Percentiles rank a stretch among this genome's conserved stretches.
Evolutionary conservation across 805 yeast species (phyloP).

Genomic region (Nakazawaea anatomiae): DNA sequence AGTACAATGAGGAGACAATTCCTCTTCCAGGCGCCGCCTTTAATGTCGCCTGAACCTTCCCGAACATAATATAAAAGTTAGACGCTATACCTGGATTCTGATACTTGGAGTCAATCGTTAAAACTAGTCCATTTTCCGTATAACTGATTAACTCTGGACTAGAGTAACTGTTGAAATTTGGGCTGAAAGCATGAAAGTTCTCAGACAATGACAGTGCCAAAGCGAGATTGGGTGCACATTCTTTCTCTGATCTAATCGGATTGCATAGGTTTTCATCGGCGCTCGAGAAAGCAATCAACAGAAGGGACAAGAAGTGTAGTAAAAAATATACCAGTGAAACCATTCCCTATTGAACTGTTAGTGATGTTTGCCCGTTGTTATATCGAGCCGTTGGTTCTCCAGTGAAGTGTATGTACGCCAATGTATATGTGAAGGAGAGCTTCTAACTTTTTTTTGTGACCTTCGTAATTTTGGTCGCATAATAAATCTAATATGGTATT

Average conservation of each 20-base stretch:
- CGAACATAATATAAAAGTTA: slow-evolving; percentile 83
- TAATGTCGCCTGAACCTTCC: slow-evolving; percentile 67
- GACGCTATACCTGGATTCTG: slow-evolving; percentile 80
- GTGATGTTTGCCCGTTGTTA: not conserved
- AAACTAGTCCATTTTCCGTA: slow-evolving; percentile 50
- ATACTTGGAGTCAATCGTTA: slow-evolving; percentile 54
- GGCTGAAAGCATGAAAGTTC: slow-evolving; percentile 34
- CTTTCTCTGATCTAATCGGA: slow-evolving; percentile 20
- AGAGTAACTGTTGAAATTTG: slow-evolving; percentile 33
- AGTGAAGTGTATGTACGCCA: too few relatives aligned
- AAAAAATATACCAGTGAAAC: too few relatives aligned
- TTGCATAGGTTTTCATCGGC: slow-evolving; percentile 19
- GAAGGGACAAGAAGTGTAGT: too few relatives aligned
- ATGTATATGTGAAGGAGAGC: too few relatives aligned
- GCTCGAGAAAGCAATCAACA: not conserved
- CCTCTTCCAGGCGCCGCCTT: slow-evolving; percentile 78
- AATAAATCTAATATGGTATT: too few relatives aligned
- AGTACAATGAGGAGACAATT: slow-evolving; percentile 71
- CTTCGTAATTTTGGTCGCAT: too few relatives aligned
- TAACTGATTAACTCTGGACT: slow-evolving; percentile 40
- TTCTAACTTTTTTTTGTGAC: too few relatives aligned
- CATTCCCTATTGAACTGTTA: not conserved
- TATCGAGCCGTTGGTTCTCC: too few relatives aligned
- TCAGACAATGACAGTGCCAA: slow-evolving; percentile 49
- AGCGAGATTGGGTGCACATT: slow-evolving; percentile 46